phyloP scores from a whole-genome alignment of 2,329 filamentous ascomycete species.

The Phialophora verrucosa region DNA sequence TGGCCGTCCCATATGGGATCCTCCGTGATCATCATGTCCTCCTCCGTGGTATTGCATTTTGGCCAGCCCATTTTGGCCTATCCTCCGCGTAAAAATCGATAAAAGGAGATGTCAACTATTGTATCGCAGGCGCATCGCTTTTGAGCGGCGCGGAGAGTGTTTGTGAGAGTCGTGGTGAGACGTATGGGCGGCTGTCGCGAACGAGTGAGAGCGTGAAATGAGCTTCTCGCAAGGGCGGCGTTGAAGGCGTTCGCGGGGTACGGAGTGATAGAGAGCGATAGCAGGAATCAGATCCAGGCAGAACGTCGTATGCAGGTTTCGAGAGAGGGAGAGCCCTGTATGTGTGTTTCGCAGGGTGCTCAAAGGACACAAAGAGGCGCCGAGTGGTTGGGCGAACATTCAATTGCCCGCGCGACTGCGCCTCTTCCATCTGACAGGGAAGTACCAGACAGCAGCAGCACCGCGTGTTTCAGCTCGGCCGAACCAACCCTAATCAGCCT shows the following conservation, averaged over 20 bases:
- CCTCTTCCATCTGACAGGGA: constrained; percentile 4
- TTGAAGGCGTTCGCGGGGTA: background rate
- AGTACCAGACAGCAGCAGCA: background rate
- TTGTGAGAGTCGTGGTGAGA: constrained; percentile 6
- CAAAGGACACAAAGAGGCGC: background rate
- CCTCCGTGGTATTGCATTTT: constrained; percentile 58
- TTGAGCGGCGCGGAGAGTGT: constrained; percentile 7
- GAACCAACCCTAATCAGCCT: constrained; percentile 1
- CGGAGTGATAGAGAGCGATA: constrained; percentile 2
- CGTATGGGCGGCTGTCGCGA: constrained; percentile 11
- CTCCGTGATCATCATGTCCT: constrained; percentile 52
- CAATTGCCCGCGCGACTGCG: constrained; percentile 1
- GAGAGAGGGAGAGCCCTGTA: constrained; percentile 2
- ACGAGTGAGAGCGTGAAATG: constrained; percentile 16
- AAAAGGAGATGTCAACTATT: constrained; percentile 1
- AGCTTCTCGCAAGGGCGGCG: background rate
- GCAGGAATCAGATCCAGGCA: background rate
- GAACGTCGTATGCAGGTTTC: constrained; percentile 5
- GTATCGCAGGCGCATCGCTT: constrained; percentile 21
- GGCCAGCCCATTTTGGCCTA: constrained; percentile 49
- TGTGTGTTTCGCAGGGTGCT: background rate
- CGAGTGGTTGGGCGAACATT: constrained; percentile 5
- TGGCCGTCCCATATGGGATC: constrained; percentile 58
- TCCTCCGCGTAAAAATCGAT: background rate
- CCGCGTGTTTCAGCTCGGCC: constrained; percentile 5